Evolutionary conservation across 352 stramenopile genomes (phyloP).

Genomic region (Thraustotheca clavata): DNA sequence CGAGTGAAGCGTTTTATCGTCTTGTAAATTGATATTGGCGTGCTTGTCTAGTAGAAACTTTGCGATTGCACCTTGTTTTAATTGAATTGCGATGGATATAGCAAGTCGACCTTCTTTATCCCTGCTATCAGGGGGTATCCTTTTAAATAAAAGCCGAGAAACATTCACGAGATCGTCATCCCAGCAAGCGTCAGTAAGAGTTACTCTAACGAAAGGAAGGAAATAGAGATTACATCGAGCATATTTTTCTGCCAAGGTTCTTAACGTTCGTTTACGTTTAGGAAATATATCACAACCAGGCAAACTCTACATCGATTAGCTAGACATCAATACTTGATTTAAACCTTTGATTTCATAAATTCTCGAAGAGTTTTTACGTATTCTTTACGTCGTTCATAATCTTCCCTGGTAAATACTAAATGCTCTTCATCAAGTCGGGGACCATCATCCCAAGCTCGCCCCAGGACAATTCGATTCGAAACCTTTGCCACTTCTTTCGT

Average conservation of each 20-base stretch:
- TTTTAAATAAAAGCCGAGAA: slow-evolving; percentile 42
- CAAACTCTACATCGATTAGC: slow-evolving; percentile 23
- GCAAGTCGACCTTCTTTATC: slow-evolving; percentile 40
- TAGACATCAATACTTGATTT: neutral
- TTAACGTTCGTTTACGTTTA: slow-evolving; percentile 43
- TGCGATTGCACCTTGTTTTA: slow-evolving; percentile 62
- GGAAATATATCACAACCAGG: slow-evolving; percentile 56
- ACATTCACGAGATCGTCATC: slow-evolving; percentile 71
- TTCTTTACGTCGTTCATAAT: slow-evolving; percentile 48
- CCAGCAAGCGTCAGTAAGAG: slow-evolving; percentile 57
- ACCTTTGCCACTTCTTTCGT: neutral
- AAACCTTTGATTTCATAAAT: slow-evolving; percentile 40
- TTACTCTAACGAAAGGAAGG: slow-evolving; percentile 49
- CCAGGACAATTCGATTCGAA: slow-evolving; percentile 25
- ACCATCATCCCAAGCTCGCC: slow-evolving; percentile 48
- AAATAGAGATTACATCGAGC: slow-evolving; percentile 54
- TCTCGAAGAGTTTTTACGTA: slow-evolving; percentile 49
- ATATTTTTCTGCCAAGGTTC: slow-evolving; percentile 35
- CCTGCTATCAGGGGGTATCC: slow-evolving; percentile 27
- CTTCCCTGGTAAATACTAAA: slow-evolving; percentile 53
- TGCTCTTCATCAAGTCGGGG: slow-evolving; percentile 59
- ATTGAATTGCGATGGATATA: slow-evolving; percentile 69
- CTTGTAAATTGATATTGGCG: slow-evolving; percentile 53
- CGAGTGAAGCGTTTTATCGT: slow-evolving; percentile 44
- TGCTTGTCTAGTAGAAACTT: slow-evolving; percentile 59